Percentiles rank a stretch among this genome's conserved stretches.
Evolutionary conservation across 2,329 filamentous ascomycete species (phyloP).

Genomic region (Diplodia intermedia): DNA sequence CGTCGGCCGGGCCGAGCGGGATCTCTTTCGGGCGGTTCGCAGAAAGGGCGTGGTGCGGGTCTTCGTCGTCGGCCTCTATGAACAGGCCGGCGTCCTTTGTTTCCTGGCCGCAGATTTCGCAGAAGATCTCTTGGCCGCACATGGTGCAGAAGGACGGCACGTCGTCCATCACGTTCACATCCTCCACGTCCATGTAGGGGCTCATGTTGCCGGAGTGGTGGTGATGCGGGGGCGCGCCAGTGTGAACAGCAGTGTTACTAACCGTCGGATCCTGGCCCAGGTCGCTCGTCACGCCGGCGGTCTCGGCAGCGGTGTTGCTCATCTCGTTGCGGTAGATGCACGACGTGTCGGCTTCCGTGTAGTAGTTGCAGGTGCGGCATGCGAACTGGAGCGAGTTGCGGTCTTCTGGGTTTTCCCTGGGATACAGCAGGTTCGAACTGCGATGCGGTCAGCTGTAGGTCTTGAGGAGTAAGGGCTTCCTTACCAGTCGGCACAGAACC

Average conservation of each 20-base stretch:
- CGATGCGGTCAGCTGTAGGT: conserved; percentile 20
- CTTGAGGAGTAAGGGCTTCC: background rate
- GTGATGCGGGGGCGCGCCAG: conserved; percentile 14
- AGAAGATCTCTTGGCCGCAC: conserved; percentile 65
- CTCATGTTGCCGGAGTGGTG: conserved; percentile 30
- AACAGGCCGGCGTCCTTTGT: conserved; percentile 53
- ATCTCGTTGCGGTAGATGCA: conserved; percentile 97
- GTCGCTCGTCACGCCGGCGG: conserved; percentile 95
- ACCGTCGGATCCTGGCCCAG: conserved; percentile 98
- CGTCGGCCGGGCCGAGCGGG: conserved; percentile 5
- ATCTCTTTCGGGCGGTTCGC: conserved; percentile 30
- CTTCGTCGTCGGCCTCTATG: conserved; percentile 52
- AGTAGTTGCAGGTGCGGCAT: conserved; percentile 93
- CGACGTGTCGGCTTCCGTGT: conserved; percentile 81
- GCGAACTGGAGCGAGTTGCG: conserved; percentile 85
- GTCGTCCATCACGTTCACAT: conserved; percentile 36
- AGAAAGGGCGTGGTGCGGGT: conserved; percentile 35
- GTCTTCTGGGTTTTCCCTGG: conserved; percentile 86
- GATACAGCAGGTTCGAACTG: conserved; percentile 96
- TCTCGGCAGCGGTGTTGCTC: conserved; percentile 90
- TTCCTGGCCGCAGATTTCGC: conserved; percentile 59
- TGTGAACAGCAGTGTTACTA: conserved; percentile 59
- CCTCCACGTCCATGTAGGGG: conserved; percentile 35
- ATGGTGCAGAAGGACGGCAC: conserved; percentile 61
- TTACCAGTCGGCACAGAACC: conserved; percentile 96